A percentile compares a stretch with the other conserved stretches of the same genome.
These are phyloP conservation scores for Pleurotus ostreatus DNA, from an alignment of 768 basidiomycete genomes.

Conservation along the genomic window DNA sequence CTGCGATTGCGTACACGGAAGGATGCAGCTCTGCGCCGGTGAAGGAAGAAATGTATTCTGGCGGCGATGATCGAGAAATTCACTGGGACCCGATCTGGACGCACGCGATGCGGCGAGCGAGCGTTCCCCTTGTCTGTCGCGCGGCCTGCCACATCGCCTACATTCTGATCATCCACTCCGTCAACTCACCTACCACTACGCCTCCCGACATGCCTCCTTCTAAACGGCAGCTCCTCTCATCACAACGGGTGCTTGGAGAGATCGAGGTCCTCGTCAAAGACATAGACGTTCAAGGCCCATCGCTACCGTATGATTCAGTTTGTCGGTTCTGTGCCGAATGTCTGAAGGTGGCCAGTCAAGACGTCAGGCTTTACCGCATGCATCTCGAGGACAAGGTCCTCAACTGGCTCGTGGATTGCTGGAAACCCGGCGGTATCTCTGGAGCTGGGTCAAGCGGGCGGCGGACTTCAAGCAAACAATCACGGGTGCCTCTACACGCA, in stretches of 20 bases:
- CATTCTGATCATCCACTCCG: constrained; percentile 42
- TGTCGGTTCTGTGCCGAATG: constrained; percentile 75
- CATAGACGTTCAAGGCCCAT: constrained; percentile 86
- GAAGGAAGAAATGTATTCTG: neutral
- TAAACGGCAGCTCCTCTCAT: constrained; percentile 29
- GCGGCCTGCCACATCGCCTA: constrained; percentile 74
- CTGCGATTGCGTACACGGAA: constrained; percentile 61
- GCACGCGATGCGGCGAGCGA: constrained; percentile 71
- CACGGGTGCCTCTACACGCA: constrained; percentile 47
- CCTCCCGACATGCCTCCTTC: neutral
- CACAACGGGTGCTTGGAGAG: constrained; percentile 60
- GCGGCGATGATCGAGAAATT: constrained; percentile 9
- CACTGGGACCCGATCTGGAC: constrained; percentile 86
- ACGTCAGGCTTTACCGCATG: constrained; percentile 80
- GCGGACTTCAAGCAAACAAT: constrained; percentile 18
- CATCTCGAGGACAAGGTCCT: constrained; percentile 85
- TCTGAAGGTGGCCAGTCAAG: constrained; percentile 69
- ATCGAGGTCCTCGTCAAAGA: constrained; percentile 79
- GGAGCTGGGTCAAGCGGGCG: constrained; percentile 18
- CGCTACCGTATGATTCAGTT: constrained; percentile 84
- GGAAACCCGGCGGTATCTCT: constrained; percentile 42
- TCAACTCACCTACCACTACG: constrained; percentile 19
- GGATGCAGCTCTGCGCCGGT: constrained; percentile 13
- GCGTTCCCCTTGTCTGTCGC: constrained; percentile 65
- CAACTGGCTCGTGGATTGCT: constrained; percentile 74